Base-by-base conservation (phyloP, 768 basidiomycete genomes). In the Suillus fuscotomentosus region DNA sequence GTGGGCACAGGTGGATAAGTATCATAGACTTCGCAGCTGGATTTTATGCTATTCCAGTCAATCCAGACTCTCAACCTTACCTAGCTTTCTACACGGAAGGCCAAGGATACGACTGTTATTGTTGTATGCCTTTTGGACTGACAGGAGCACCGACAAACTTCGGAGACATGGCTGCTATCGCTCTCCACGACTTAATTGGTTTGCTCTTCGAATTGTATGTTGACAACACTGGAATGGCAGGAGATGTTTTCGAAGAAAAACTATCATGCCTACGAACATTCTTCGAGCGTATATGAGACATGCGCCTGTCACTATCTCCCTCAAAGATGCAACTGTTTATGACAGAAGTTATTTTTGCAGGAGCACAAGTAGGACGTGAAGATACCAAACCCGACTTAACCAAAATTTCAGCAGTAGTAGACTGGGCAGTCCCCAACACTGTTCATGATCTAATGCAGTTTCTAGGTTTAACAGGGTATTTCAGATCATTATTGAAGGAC, bases 181-280 rank as follows among this genome's bases (percentile, higher is more conserved):
- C 60, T 48, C 34, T 61, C 0, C 20, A 60, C 2, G 38, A 54
- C 20, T 14, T 48, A 5, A 31, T 50, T 4, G 45, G 51, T 43
- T 34, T 43, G 6, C 66, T 74, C 3, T 48, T 62, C 2, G 41
- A 61, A 56, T 62, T 77, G 6, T 81, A 80, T 24, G 78, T 83
- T 1, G 80, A 83, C 56, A 77, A 83, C 61, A 73, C 78, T 0
- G 77, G 73, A 0, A 53, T 72, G 11, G 74, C 22, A n/a, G n/a
- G n/a, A n/a, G n/a, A n/a, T n/a, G n/a, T n/a, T n/a, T n/a, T n/a
- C n/a, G n/a, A n/a, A n/a, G n/a, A n/a, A n/a, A n/a, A n/a, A n/a
- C n/a, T n/a, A n/a, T n/a, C n/a, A n/a, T n/a, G n/a, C n/a, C n/a
- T n/a, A n/a, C n/a, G n/a, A n/a, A n/a, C n/a, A n/a, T n/a, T n/a